Conservation (phyloP, 441 rosid genomes). For the Bruguiera hainesii region DNA sequence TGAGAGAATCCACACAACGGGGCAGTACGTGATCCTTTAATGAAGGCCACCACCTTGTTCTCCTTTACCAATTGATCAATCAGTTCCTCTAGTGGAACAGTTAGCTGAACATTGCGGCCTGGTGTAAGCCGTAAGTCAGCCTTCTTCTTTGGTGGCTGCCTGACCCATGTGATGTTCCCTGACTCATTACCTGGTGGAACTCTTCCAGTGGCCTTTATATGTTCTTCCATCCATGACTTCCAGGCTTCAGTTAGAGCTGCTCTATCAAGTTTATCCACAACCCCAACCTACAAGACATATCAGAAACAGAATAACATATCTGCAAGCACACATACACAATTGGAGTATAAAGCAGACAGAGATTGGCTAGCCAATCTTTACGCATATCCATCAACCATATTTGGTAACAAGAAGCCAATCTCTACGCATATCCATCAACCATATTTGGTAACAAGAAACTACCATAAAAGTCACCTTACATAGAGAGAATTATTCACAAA, state of each 20-base stretch:
- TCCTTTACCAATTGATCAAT: constrained; percentile 70
- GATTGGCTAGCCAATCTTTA: background rate
- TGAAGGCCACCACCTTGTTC: constrained; percentile 83
- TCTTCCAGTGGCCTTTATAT: constrained; percentile 67
- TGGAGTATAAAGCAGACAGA: background rate
- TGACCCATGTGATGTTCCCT: constrained; percentile 77
- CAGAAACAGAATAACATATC: background rate
- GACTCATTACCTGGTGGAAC: constrained; percentile 84
- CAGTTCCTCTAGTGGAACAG: constrained; percentile 65
- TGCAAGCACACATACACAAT: background rate
- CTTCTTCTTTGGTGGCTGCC: constrained; percentile 64
- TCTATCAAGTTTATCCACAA: constrained; percentile 69
- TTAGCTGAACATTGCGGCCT: constrained; percentile 73
- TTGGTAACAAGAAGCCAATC: background rate
- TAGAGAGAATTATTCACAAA: too few species aligned
- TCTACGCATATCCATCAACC: background rate
- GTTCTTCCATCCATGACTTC: constrained; percentile 97
- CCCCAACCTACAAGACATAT: constrained; percentile 45
- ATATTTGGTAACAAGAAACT: background rate
- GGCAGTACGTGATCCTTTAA: constrained; percentile 84
- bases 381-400: background rate
- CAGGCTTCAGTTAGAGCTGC: constrained; percentile 64
- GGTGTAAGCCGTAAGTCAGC: constrained; percentile 84
- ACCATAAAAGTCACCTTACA: too few species aligned
- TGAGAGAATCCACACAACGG: constrained; percentile 90